A percentile compares a stretch with the other conserved stretches of the same genome.
These are phyloP conservation scores for Stellera chamaejasme DNA, from an alignment of 345 rosid species.

Conservation along the genomic window DNA sequence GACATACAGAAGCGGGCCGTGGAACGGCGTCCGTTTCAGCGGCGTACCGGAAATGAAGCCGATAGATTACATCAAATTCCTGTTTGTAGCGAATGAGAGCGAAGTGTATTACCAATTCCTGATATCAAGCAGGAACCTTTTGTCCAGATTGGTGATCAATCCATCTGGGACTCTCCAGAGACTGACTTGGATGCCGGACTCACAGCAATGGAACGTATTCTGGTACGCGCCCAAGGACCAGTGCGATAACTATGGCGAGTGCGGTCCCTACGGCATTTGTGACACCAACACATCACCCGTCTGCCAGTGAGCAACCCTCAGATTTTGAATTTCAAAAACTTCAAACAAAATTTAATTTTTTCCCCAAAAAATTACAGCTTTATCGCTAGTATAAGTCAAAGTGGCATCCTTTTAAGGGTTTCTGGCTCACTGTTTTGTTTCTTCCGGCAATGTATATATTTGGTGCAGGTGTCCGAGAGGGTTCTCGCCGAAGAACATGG, in stretches of 20 bases:
- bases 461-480: constrained; percentile 12
- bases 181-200: constrained; percentile 43
- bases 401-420: too few species aligned
- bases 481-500: constrained; percentile 5
- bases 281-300: constrained; percentile 61
- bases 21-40: constrained; percentile 65
- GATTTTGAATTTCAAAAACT: too few species aligned
- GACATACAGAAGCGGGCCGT: constrained; percentile 51
- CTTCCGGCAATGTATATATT: too few species aligned
- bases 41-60: constrained; percentile 69
- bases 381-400: too few species aligned
- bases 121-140: constrained; percentile 11
- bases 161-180: constrained; percentile 35
- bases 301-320: constrained; percentile 17
- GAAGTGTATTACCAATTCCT: constrained; percentile 42
- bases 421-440: too few species aligned
- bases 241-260: constrained; percentile 46
- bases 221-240: constrained; percentile 77
- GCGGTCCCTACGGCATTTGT: constrained; percentile 65
- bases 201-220: constrained; percentile 38
- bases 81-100: constrained; percentile 22
- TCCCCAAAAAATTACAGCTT: too few species aligned
- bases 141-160: constrained; percentile 42
- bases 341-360: too few species aligned
- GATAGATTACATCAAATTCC: constrained; percentile 25